Evolutionary conservation across 140 eudicot species (phyloP).

Genomic region (Bidens hawaiensis): DNA sequence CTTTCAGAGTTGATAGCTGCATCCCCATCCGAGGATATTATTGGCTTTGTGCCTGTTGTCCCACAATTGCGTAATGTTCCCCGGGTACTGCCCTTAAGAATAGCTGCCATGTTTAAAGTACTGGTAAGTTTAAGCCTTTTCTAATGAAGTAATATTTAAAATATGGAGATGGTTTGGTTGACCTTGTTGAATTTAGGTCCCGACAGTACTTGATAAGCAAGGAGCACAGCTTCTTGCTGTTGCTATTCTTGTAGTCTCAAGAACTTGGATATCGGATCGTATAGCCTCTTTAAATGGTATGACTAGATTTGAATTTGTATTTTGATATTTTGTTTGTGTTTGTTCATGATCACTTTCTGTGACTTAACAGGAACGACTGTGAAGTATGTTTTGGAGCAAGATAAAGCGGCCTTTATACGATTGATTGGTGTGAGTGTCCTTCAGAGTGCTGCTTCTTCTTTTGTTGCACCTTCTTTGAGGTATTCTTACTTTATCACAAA

Average conservation of each 20-base stretch:
- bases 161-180: constrained; percentile 5
- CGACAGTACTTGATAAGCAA: constrained; percentile 90
- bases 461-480: constrained; percentile 97
- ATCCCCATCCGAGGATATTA: constrained; percentile 48
- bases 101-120: constrained; percentile 91
- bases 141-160: neutral
- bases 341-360: neutral
- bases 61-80: constrained; percentile 77
- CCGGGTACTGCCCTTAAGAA: constrained; percentile 61
- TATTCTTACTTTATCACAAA: constrained; percentile 14
- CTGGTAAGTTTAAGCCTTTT: constrained; percentile 51
- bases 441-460: constrained; percentile 98
- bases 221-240: constrained; percentile 96
- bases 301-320: neutral
- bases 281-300: constrained; percentile 97
- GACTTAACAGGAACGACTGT: constrained; percentile 80
- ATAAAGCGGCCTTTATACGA: constrained; percentile 78
- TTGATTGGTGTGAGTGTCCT: constrained; percentile 90
- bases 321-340: constrained; percentile 6
- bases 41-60: constrained; percentile 36
- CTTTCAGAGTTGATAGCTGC: constrained; percentile 73
- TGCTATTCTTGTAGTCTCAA: constrained; percentile 82
- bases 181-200: constrained; percentile 58
- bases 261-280: constrained; percentile 95
- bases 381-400: constrained; percentile 91